phyloP scores from a whole-genome alignment of 768 basidiomycete genomes.

The Boletus speciosus region DNA sequence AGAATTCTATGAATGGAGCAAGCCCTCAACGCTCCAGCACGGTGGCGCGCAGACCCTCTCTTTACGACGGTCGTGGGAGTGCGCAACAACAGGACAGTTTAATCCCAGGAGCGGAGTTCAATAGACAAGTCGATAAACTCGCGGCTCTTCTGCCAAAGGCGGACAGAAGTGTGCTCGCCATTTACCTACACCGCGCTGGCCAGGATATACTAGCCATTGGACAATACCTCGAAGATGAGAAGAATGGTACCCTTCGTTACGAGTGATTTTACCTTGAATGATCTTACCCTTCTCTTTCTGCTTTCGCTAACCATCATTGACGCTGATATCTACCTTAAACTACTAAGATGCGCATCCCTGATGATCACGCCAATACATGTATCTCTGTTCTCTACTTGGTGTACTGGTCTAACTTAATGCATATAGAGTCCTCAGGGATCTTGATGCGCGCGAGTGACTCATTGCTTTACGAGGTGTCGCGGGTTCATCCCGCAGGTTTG shows the following conservation, averaged over 20 bases:
- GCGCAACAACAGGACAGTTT: not conserved
- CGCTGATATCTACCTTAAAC: conserved; percentile 14
- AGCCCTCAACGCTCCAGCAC: conserved; percentile 32
- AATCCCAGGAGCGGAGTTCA: conserved; percentile 47
- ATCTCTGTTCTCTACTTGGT: conserved; percentile 16
- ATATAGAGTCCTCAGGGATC: not conserved
- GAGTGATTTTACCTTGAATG: conserved; percentile 21
- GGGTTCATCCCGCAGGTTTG: conserved; percentile 38
- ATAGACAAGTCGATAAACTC: conserved; percentile 67
- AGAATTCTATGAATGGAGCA: conserved; percentile 16
- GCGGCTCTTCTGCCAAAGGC: conserved; percentile 70
- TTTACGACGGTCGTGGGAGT: conserved; percentile 25
- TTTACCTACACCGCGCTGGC: conserved; percentile 70
- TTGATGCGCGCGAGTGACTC: not conserved
- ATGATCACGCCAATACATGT: conserved; percentile 18
- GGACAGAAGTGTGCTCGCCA: conserved; percentile 60
- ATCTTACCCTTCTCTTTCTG: not conserved
- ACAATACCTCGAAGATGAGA: conserved; percentile 81
- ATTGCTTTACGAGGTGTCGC: not conserved
- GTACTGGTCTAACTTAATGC: conserved; percentile 18
- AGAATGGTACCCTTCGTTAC: conserved; percentile 58
- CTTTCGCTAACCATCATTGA: conserved; percentile 10
- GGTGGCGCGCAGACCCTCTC: conserved; percentile 27
- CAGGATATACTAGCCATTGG: conserved; percentile 85
- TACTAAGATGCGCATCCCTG: conserved; percentile 2